A percentile compares a stretch with the other conserved stretches of the same genome.
Evolutionary conservation across 192 early-diverging fungal species (phyloP).

Genomic region (Coemansia sp.): DNA sequence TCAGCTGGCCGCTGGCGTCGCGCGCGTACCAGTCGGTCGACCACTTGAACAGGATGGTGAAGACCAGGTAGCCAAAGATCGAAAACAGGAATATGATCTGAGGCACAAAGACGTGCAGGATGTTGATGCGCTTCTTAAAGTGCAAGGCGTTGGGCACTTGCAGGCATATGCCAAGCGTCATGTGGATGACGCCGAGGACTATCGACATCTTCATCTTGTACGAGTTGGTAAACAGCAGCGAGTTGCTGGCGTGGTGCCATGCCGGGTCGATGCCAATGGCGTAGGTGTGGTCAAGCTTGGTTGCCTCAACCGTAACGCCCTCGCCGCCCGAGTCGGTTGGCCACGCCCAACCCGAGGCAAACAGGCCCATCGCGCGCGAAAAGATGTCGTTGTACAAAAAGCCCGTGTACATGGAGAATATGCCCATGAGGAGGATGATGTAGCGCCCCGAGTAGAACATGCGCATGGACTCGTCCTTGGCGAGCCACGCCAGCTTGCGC

Average conservation of each 20-base stretch:
- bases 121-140: constrained; percentile 80
- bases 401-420: constrained; percentile 98
- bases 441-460: constrained; percentile 97
- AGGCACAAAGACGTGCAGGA: constrained; percentile 88
- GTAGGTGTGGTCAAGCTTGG: constrained; percentile 68
- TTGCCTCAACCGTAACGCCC: constrained; percentile 62
- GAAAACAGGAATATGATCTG: constrained; percentile 92
- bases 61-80: constrained; percentile 95
- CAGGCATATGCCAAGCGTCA: constrained; percentile 93
- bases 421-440: constrained; percentile 96
- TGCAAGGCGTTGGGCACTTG: constrained; percentile 90
- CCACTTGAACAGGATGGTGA: constrained; percentile 97
- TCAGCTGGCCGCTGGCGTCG: constrained; percentile 68
- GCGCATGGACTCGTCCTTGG: constrained; percentile 75
- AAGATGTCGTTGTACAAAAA: constrained; percentile 99
- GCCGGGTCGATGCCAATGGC: constrained; percentile 88
- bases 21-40: constrained; percentile 83
- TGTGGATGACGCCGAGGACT: constrained; percentile 95
- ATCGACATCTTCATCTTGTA: constrained; percentile 99
- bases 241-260: constrained; percentile 95
- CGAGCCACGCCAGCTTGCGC: constrained; percentile 72
- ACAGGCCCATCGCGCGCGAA: constrained; percentile 75
- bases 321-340: constrained; percentile 60
- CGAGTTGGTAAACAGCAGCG: constrained; percentile 94
- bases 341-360: constrained; percentile 81